Conservation (phyloP, 2,329 filamentous ascomycete genomes). For the Chrysosporium keratinophilum region DNA sequence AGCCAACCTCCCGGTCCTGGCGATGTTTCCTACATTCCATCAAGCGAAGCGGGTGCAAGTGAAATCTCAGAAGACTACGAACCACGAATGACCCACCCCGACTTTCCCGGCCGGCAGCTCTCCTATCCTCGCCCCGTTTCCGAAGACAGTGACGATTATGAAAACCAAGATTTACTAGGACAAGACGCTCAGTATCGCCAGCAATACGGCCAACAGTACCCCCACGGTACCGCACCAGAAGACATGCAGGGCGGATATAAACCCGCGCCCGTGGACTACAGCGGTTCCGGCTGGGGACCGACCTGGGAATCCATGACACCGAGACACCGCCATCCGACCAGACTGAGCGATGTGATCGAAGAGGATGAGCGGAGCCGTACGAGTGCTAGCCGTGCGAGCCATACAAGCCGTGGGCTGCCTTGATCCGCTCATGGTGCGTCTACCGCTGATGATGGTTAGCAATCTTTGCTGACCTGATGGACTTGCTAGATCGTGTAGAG, state of each 20-base stretch:
- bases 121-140: slow-evolving; percentile 42
- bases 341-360: slow-evolving; percentile 78
- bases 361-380: slow-evolving; percentile 65
- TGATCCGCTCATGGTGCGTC: no score
- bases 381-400: slow-evolving; percentile 59
- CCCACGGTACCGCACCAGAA: slow-evolving; percentile 22
- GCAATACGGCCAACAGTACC: slow-evolving; percentile 39
- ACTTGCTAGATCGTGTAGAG: no score
- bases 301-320: slow-evolving; percentile 67
- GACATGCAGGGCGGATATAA: slow-evolving; percentile 21
- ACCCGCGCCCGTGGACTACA: slow-evolving; percentile 49
- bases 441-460: background rate
- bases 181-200: slow-evolving; percentile 40
- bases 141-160: slow-evolving; percentile 46
- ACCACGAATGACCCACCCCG: slow-evolving; percentile 39
- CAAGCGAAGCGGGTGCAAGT: slow-evolving; percentile 41
- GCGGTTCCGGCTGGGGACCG: slow-evolving; percentile 55
- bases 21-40: slow-evolving; percentile 9
- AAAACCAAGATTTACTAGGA: slow-evolving; percentile 36
- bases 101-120: slow-evolving; percentile 52
- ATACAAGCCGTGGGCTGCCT: slow-evolving; percentile 36
- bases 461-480: background rate
- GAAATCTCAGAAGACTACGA: slow-evolving; percentile 64
- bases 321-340: slow-evolving; percentile 72
- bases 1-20: background rate